Percentiles rank a stretch among this genome's conserved stretches.
phyloP scores from a whole-genome alignment of 2,329 filamentous ascomycete species.

The Chrysoporthe cubensis region DNA sequence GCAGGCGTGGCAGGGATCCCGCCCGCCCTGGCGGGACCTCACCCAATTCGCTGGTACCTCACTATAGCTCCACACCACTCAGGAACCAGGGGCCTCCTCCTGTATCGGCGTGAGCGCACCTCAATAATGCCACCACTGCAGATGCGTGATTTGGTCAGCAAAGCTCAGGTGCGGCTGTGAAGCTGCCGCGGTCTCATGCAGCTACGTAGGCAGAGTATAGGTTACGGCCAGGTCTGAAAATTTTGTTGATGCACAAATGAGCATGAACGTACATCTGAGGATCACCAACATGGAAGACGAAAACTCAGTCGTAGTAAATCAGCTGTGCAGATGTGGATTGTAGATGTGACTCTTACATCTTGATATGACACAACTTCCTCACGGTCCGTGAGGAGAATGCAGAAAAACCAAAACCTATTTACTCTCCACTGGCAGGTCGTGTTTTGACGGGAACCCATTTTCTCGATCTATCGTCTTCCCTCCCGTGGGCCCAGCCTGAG shows the following conservation, averaged over 20 bases:
- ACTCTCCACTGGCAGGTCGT: neutral
- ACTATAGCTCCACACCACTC: neutral
- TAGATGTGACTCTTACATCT: conserved; percentile 1
- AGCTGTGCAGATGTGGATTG: neutral
- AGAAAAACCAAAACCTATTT: neutral
- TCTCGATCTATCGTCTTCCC: neutral
- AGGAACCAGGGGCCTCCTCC: conserved; percentile 13
- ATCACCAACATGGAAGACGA: neutral
- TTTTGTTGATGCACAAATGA: conserved; percentile 3
- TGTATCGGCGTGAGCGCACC: conserved; percentile 14
- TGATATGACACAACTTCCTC: neutral
- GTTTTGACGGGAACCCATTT: neutral
- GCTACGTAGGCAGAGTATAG: neutral
- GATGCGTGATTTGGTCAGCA: conserved; percentile 19
- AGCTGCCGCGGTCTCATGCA: neutral
- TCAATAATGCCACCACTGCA: conserved; percentile 9
- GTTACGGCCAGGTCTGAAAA: neutral
- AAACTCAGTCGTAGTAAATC: neutral
- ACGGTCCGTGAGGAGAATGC: neutral
- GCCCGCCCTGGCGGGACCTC: neutral
- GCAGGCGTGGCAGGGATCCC: neutral
- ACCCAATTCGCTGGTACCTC: conserved; percentile 1
- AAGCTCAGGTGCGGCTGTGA: neutral
- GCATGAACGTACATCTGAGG: neutral
- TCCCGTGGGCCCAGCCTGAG: neutral